Evolutionary conservation across 2,329 filamentous ascomycete species (phyloP), one percentile per base, ranked within the genome.

Genomic region (Colletotrichum cuscutae): DNA sequence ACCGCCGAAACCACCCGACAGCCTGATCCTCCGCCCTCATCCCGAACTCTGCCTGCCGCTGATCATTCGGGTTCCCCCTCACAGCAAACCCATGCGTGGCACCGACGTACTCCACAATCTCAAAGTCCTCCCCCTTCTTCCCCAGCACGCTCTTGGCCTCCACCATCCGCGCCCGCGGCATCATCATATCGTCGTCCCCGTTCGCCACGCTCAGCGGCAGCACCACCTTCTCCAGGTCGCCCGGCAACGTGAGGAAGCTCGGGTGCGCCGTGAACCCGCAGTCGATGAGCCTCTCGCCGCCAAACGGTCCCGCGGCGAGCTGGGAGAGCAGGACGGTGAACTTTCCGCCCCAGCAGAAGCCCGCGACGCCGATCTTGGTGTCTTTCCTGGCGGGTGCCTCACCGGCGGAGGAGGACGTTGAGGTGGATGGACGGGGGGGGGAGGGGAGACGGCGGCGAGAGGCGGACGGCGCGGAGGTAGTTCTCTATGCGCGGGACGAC

Each of bases 311-410:
- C 13, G 54, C 37, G 22, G 59, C 35, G 26, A 37, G 60, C 22
- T 72, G 70, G 9, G 42, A 19, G 4, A 91, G 84, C n/a, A 84
- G 78, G 9, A 89, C 77, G 2, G 84, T 80, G 75, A 90, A 86
- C 73, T 88, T 87, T 28, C 89, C 90, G 28, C 90, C 90, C 90
- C 90, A 92, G 82, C 89, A 92, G 81, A 90, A 92, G 0, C 90
- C 91, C 0, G 88, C 88, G 0, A 84, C 87, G 26, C 86, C 89
- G 58, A 91, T 80, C 19, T 80, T 79, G 7, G 82, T 76, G 0
- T 26, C 19, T 30, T 60, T 72, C 3, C 19, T 15, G 3, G 57
- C 37, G 6, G 66, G 9, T 13, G 37, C 26, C 4, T 54, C 63
- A 52, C 26, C 63, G 24, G 63, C 26, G 5, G 64, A 26, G 13